These are phyloP conservation scores for Macrotyloma uniflorum DNA, from an alignment of 306 rosid genomes.

Conservation along the genomic window DNA sequence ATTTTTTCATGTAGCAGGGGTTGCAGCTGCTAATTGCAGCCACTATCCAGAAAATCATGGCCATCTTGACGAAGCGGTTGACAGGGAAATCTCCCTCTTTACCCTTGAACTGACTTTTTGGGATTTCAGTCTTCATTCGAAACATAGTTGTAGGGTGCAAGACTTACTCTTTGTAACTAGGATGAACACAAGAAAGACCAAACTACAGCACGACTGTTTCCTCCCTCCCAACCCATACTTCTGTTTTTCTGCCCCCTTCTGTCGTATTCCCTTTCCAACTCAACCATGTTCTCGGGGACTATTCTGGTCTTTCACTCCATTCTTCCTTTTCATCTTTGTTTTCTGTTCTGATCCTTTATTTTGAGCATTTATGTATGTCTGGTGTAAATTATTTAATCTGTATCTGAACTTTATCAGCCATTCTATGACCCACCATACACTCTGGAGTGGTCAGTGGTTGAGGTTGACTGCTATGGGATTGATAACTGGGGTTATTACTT, in stretches of 20 bases:
- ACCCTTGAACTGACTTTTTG: not conserved
- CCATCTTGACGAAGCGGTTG: not conserved
- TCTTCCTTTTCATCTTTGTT: not conserved
- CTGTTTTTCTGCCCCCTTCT: not conserved
- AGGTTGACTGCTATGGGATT: not conserved
- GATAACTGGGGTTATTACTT: not conserved
- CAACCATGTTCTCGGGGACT: not conserved
- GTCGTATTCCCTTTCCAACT: not conserved
- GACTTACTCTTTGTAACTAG: not conserved
- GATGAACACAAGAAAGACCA: not conserved
- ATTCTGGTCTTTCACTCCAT: not conserved
- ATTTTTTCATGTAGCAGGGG: not conserved
- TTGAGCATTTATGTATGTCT: not conserved
- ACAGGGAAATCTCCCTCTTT: not conserved
- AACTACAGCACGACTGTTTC: not conserved
- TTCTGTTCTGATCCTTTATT: not conserved
- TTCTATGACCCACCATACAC: not conserved
- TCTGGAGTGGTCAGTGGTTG: not conserved
- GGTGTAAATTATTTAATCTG: not conserved
- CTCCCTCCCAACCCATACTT: not conserved
- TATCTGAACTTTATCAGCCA: not conserved
- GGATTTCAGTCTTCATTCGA: not conserved
- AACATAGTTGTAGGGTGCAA: not conserved
- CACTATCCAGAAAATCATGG: not conserved
- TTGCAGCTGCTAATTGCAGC: not conserved